Conservation (phyloP, 73 alveolate genomes). For the Stentor coeruleus region DNA sequence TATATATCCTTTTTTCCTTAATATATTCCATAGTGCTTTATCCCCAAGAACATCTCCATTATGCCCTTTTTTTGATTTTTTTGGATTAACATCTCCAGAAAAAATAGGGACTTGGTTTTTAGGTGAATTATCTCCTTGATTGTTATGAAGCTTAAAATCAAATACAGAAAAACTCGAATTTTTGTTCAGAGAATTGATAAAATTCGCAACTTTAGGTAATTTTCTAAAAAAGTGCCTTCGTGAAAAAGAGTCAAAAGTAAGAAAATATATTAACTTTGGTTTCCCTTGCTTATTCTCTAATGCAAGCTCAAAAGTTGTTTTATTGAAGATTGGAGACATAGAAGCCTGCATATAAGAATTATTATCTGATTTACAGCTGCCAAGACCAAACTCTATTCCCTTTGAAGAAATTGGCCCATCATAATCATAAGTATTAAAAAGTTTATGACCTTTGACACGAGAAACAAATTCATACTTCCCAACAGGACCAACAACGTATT, state of each 20-base stretch:
- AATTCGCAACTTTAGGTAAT: background rate
- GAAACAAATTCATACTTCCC: background rate
- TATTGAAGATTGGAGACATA: constrained; percentile 6
- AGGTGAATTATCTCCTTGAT: background rate
- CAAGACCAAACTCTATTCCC: background rate
- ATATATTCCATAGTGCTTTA: background rate
- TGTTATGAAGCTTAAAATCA: background rate
- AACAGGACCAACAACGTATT: background rate
- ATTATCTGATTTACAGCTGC: background rate
- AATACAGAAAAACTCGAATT: background rate
- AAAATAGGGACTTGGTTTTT: constrained; percentile 13
- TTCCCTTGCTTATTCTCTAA: background rate
- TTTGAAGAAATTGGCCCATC: background rate
- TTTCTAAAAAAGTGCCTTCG: constrained; percentile 24
- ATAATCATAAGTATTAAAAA: background rate
- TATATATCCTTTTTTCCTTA: background rate
- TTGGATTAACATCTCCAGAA: background rate
- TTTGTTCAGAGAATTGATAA: background rate
- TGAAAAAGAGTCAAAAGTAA: constrained; percentile 11
- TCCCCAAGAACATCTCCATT: constrained; percentile 4
- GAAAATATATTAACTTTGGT: background rate
- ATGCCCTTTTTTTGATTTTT: background rate
- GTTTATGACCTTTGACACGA: background rate
- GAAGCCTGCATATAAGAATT: background rate
- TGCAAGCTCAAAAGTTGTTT: background rate